These are phyloP conservation scores for Penicillium fuscoglaucum DNA, from an alignment of 2,329 filamentous ascomycete genomes.

Conservation along the genomic window DNA sequence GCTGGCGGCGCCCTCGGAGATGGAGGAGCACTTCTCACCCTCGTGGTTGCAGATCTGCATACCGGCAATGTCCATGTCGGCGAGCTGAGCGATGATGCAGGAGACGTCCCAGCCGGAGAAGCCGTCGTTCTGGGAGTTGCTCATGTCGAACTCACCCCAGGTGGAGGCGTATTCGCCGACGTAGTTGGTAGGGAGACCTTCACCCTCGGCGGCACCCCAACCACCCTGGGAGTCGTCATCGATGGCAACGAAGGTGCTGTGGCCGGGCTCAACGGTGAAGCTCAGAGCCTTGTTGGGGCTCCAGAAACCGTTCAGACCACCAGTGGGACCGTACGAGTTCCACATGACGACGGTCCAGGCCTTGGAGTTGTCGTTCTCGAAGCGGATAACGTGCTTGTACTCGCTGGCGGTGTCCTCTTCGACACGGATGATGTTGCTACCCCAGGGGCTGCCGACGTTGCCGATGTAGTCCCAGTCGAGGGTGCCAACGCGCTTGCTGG, in stretches of 20 bases:
- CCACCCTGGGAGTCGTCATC: conserved; percentile 41
- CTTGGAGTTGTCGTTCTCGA: conserved; percentile 35
- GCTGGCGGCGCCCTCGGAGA: conserved; percentile 23
- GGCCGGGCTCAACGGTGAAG: conserved; percentile 33
- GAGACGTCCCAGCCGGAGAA: conserved; percentile 46
- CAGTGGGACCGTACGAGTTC: conserved; percentile 41
- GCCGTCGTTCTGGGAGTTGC: conserved; percentile 31
- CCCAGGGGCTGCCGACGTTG: conserved; percentile 41
- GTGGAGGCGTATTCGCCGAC: conserved; percentile 39
- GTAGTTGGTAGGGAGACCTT: conserved; percentile 28
- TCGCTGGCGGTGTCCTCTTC: conserved; percentile 30
- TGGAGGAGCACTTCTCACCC: conserved; percentile 34
- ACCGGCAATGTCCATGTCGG: conserved; percentile 33
- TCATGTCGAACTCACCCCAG: conserved; percentile 46
- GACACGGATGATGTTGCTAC: conserved; percentile 45
- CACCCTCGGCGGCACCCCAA: conserved; percentile 35
- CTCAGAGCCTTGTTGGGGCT: conserved; percentile 36
- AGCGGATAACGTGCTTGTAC: conserved; percentile 40
- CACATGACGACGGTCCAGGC: conserved; percentile 42
- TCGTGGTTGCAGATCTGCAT: conserved; percentile 39
- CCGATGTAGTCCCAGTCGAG: conserved; percentile 33
- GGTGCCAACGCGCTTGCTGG: conserved; percentile 18
- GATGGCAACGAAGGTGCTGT: conserved; percentile 40
- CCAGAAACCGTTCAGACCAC: conserved; percentile 36
- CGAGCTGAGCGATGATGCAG: conserved; percentile 37